A percentile compares a stretch with the other conserved stretches of the same genome.
phyloP scores from a whole-genome alignment of 139 green algal species.

The Closterium sp. region DNA sequence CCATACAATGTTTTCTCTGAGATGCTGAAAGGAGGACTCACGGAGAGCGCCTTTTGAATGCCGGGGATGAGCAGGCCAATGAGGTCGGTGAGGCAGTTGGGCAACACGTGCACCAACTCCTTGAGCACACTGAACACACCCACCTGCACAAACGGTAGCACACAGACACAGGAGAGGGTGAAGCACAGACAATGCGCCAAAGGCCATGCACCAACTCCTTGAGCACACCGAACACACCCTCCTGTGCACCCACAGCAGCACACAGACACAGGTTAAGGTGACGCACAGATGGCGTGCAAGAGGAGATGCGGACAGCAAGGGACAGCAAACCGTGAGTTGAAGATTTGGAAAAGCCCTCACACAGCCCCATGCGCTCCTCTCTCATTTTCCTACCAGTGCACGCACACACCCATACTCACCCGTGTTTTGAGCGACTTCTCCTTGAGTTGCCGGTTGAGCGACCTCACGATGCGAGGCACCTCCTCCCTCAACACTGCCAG shows the following conservation, averaged over 20 bases:
- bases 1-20: too few relatives aligned
- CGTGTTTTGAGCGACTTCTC: slow-evolving; percentile 75
- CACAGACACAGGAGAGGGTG: neutral
- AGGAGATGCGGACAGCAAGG: too few relatives aligned
- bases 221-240: slow-evolving; percentile 72
- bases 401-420: neutral
- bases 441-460: slow-evolving; percentile 64
- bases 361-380: too few relatives aligned
- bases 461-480: slow-evolving; percentile 62
- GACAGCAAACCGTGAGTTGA: too few relatives aligned
- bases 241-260: slow-evolving; percentile 15
- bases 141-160: slow-evolving; percentile 19
- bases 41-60: slow-evolving; percentile 62
- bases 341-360: too few relatives aligned
- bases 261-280: neutral
- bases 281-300: neutral
- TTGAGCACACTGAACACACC: slow-evolving; percentile 72
- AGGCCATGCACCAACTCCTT: slow-evolving; percentile 64
- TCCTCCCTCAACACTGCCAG: slow-evolving; percentile 58
- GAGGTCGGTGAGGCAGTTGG: slow-evolving; percentile 57
- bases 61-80: slow-evolving; percentile 67
- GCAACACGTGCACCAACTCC: slow-evolving; percentile 71
- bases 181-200: neutral
- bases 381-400: neutral
- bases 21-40: neutral